These are phyloP conservation scores for Beauveria sp. DNA, from an alignment of 2,329 filamentous ascomycete genomes.

Conservation along the genomic window DNA sequence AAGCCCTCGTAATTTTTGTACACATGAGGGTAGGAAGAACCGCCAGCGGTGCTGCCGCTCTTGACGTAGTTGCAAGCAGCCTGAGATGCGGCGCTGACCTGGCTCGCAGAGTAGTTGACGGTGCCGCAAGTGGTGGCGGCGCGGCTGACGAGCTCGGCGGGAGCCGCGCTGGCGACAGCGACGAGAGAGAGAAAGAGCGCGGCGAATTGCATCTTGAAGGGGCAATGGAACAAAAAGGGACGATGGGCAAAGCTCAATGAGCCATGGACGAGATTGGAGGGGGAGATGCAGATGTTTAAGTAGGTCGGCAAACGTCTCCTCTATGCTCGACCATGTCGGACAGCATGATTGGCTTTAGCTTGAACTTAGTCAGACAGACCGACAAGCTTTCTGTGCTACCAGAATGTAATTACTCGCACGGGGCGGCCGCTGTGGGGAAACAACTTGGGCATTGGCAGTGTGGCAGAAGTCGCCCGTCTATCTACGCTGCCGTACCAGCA, in stretches of 20 bases:
- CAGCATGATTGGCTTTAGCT: neutral
- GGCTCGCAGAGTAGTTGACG: slow-evolving; percentile 41
- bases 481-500: neutral
- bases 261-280: neutral
- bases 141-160: slow-evolving; percentile 21
- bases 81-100: slow-evolving; percentile 41
- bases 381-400: neutral
- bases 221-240: neutral
- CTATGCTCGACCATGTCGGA: neutral
- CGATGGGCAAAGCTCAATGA: neutral
- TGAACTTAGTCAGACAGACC: slow-evolving; percentile 1
- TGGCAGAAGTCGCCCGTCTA: neutral
- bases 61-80: slow-evolving; percentile 44
- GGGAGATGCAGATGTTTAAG: neutral
- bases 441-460: neutral
- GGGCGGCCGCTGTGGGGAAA: neutral
- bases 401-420: too few species aligned
- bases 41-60: slow-evolving; percentile 28
- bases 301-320: neutral
- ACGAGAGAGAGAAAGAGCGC: slow-evolving; percentile 13
- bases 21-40: slow-evolving; percentile 43
- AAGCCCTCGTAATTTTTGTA: slow-evolving; percentile 60
- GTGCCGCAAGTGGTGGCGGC: slow-evolving; percentile 44
- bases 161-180: slow-evolving; percentile 11
- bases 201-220: slow-evolving; percentile 9